Conservation (phyloP, 257 asterid species). For the Fraxinus americana region DNA sequence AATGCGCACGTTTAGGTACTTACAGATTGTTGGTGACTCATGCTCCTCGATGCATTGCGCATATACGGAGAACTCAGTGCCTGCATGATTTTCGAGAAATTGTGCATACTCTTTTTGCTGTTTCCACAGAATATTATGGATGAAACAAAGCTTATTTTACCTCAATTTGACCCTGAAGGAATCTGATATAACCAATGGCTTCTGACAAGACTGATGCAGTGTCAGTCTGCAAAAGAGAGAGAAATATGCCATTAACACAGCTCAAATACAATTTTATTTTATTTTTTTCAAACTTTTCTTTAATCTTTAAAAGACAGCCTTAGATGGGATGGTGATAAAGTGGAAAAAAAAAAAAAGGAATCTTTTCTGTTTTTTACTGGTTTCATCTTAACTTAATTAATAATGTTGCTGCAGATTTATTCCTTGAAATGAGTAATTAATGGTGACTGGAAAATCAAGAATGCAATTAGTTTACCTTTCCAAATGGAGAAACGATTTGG, state of each 20-base stretch:
- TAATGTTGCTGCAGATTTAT: slow-evolving; percentile 14
- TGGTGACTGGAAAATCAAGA: not conserved
- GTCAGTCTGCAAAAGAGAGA: slow-evolving; percentile 92
- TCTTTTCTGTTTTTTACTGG: slow-evolving; percentile 27
- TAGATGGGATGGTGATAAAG: slow-evolving; percentile 32
- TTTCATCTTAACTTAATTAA: slow-evolving; percentile 29
- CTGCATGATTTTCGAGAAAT: not conserved
- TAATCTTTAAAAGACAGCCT: slow-evolving; percentile 43
- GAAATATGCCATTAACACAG: slow-evolving; percentile 37
- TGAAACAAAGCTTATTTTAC: slow-evolving; percentile 33
- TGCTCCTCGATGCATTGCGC: not conserved
- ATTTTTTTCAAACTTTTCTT: slow-evolving; percentile 36
- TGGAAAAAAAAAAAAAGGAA: slow-evolving; percentile 4
- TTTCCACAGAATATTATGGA: not conserved
- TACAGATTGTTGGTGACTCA: slow-evolving; percentile 5
- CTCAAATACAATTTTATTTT: slow-evolving; percentile 16
- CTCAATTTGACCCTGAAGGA: slow-evolving; percentile 94
- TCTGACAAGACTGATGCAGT: slow-evolving; percentile 99
- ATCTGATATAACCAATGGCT: slow-evolving; percentile 89
- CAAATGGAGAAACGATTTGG: slow-evolving; percentile 97
- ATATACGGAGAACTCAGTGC: slow-evolving; percentile 3
- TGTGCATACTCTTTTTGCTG: not conserved
- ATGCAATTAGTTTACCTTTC: slow-evolving; percentile 61
- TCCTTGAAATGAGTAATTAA: slow-evolving; percentile 19
- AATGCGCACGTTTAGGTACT: not conserved